Evolutionary conservation across 116 monocot species (phyloP), one percentile per base, ranked within the genome.

Genomic region (Dioscorea cayenensis): DNA sequence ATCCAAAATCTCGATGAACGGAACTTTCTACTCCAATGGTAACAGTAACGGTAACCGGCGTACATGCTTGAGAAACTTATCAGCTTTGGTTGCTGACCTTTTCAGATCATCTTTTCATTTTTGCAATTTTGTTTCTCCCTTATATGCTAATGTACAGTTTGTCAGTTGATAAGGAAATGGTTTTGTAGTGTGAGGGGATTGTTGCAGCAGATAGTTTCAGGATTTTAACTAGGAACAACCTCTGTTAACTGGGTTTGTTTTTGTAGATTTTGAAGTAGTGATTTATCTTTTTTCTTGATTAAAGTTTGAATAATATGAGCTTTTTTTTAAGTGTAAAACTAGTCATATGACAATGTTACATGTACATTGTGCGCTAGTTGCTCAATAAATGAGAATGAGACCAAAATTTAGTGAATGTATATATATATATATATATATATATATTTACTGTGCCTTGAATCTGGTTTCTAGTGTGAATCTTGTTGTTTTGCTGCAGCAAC

Each of bases 11-110:
- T 23, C 25, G n/a, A 2, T 49, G 17, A 28, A 27, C 11, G 69
- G 69, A 69, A 21, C 23, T 14, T 19, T 27, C 28, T 49, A 14
- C 8, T 11, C 25, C 69, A 69, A 69, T 6, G 69, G 69, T 49
- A 69, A 69, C 52, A 51, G 69, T 51, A 69, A 69, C 14, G 69
- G 52, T 49, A 69, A 69, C 52, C 52, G 69, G 69, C 21, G 27
- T 28, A 68, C 25, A 86, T 80, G 86, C 49, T 70, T 52, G 72
- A 79, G 20, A 62, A 62, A 23, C 25, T 12, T 10, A 22, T 8
- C 7, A 9, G 62, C 20, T 23, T 27, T 5, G 62, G 21, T 27
- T 23, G 10, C 22, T 11, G 10, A 27, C 25, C 5, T 62, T 5
- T 62, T 20, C n/a, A 23, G 11, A 62, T 62, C 9, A 20, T 62